Percentiles rank a stretch among this genome's conserved stretches.
Conservation (phyloP, 1,284 basidiomycete genomes). For the Sporisorium scitamineum region DNA sequence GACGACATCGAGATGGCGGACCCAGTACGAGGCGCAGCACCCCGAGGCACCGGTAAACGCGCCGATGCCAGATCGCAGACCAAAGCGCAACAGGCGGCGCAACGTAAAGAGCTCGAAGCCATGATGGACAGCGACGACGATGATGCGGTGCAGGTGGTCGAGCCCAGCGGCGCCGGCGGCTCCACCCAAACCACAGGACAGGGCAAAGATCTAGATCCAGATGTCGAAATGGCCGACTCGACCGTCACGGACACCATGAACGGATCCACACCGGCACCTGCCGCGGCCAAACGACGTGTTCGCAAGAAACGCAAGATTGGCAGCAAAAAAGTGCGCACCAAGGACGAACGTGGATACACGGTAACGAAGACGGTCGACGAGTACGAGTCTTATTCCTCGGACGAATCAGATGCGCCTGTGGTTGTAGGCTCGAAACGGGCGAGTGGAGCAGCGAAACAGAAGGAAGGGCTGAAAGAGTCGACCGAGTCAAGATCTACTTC, state of each 20-base stretch:
- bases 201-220: conserved; percentile 39
- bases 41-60: conserved; percentile 37
- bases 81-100: conserved; percentile 32
- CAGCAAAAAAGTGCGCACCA: conserved; percentile 54
- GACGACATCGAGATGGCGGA: conserved; percentile 22
- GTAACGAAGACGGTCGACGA: conserved; percentile 53
- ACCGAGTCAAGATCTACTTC: conserved; percentile 21
- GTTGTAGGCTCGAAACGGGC: conserved; percentile 28
- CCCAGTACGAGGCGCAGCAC: conserved; percentile 15
- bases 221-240: conserved; percentile 31
- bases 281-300: conserved; percentile 38
- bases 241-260: conserved; percentile 51
- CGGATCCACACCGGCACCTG: conserved; percentile 19
- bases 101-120: conserved; percentile 45
- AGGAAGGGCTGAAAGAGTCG: not conserved
- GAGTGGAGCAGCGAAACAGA: conserved; percentile 12
- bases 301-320: conserved; percentile 61
- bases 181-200: conserved; percentile 18
- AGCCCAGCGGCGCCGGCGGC: conserved; percentile 15
- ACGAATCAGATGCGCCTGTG: conserved; percentile 50
- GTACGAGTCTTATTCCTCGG: conserved; percentile 61
- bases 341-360: conserved; percentile 65
- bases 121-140: conserved; percentile 51
- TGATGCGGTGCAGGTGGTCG: conserved; percentile 24
- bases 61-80: conserved; percentile 37